Evolutionary conservation across 257 asterid species (phyloP).

Genomic region (Solanum virginianum): DNA sequence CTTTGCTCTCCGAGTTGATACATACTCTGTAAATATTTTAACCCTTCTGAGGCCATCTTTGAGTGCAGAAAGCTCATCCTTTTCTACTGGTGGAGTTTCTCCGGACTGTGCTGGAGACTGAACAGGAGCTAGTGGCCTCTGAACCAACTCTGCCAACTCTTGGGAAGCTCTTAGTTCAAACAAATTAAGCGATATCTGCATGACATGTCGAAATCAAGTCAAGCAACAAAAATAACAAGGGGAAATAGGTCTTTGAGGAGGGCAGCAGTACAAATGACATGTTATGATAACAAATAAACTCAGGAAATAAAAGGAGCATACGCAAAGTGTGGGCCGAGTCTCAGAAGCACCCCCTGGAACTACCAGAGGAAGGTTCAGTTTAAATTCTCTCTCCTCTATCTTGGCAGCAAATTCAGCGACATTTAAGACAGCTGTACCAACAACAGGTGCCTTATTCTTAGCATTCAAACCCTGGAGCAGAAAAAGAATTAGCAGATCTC

Average conservation of each 20-base stretch:
- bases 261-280: neutral
- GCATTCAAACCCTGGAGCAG: conserved; percentile 37
- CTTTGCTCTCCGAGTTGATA: conserved; percentile 70
- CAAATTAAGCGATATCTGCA: conserved; percentile 61
- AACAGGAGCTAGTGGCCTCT: conserved; percentile 34
- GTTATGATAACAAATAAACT: neutral
- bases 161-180: conserved; percentile 43
- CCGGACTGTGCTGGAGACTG: conserved; percentile 39
- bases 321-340: conserved; percentile 38
- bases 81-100: conserved; percentile 45
- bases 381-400: conserved; percentile 37
- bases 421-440: conserved; percentile 59
- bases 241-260: neutral
- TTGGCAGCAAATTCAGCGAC: conserved; percentile 70
- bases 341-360: conserved; percentile 33
- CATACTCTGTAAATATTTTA: conserved; percentile 65
- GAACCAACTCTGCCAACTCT: conserved; percentile 38
- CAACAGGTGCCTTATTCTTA: conserved; percentile 43
- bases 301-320: conserved; percentile 17
- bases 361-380: conserved; percentile 55
- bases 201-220: neutral
- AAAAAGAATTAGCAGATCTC: neutral
- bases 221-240: neutral
- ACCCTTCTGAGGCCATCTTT: conserved; percentile 88
- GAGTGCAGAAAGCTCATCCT: conserved; percentile 85